Conservation (phyloP, 176 grass and related monocot species). For the Cenchrus americanus region DNA sequence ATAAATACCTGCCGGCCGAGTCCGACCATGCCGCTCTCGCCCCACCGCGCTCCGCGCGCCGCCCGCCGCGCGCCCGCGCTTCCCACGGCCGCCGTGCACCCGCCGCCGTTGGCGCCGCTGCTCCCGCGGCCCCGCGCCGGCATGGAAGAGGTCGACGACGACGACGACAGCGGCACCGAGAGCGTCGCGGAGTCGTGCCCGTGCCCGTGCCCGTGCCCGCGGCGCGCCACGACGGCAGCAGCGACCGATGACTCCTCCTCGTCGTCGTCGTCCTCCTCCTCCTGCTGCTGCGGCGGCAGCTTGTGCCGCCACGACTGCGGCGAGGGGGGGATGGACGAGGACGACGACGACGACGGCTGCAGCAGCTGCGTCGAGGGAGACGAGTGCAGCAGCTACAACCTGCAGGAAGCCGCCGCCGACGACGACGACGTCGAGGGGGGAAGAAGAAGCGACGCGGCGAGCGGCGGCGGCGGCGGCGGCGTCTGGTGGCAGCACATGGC, state of each 20-base stretch:
- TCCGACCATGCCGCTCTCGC: background rate
- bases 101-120: slow-evolving; percentile 13
- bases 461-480: slow-evolving; percentile 8
- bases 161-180: slow-evolving; percentile 47
- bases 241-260: no score
- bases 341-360: slow-evolving; percentile 42
- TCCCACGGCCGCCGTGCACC: slow-evolving; percentile 40
- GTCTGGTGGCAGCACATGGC: slow-evolving; percentile 38
- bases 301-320: slow-evolving; percentile 26
- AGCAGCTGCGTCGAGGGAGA: slow-evolving; percentile 55
- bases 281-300: background rate
- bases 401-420: background rate
- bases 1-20: slow-evolving; percentile 24
- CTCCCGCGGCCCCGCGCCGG: background rate
- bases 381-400: background rate
- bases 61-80: no score
- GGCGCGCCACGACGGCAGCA: background rate
- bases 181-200: slow-evolving; percentile 61
- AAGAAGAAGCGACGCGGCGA: background rate
- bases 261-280: no score
- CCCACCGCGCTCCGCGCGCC: background rate
- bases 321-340: background rate
- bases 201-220: slow-evolving; percentile 23
- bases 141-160: slow-evolving; percentile 1
- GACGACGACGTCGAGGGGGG: background rate